phyloP scores from a whole-genome alignment of 164 flowering plant genomes.

The Berberis vulgaris region DNA sequence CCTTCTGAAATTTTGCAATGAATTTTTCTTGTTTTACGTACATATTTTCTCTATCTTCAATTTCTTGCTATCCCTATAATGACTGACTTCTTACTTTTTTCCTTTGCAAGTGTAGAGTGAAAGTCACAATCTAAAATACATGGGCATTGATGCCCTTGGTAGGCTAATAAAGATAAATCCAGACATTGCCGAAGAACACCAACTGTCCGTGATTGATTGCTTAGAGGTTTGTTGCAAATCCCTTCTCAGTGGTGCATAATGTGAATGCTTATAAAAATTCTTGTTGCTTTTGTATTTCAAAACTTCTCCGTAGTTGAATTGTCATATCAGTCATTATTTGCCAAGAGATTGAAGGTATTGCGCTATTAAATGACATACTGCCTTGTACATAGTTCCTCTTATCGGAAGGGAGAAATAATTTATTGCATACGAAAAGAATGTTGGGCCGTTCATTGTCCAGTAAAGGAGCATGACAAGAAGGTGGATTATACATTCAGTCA shows the following conservation, averaged over 20 bases:
- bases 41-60: not conserved
- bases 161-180: slow-evolving; percentile 84
- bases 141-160: slow-evolving; percentile 97
- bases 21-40: not conserved
- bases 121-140: slow-evolving; percentile 85
- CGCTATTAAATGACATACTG: no score
- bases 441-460: no score
- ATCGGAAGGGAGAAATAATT: no score
- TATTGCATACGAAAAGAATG: no score
- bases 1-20: not conserved
- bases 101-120: slow-evolving; percentile 57
- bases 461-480: no score
- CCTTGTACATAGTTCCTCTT: no score
- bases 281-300: no score
- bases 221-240: slow-evolving; percentile 64
- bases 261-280: no score
- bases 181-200: slow-evolving; percentile 95
- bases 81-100: not conserved
- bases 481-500: no score
- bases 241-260: not conserved
- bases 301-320: no score
- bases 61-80: not conserved
- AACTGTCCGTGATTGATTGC: slow-evolving; percentile 96
- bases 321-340: no score
- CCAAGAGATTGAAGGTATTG: no score